These are phyloP conservation scores for Cercospora berteroae DNA, from an alignment of 2,329 filamentous ascomycete genomes.

Conservation along the genomic window DNA sequence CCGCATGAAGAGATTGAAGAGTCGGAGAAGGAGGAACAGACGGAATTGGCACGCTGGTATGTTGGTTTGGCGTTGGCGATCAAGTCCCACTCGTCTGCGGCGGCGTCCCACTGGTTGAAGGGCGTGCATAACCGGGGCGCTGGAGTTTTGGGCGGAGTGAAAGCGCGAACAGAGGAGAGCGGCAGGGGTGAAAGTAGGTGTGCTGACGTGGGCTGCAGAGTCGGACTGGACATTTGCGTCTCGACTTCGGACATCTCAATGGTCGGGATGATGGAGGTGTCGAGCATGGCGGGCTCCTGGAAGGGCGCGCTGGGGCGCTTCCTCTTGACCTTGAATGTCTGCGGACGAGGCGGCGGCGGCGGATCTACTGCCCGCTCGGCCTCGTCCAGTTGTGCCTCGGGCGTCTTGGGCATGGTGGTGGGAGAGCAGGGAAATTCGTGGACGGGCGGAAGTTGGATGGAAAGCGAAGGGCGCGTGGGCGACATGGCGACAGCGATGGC, in stretches of 20 bases:
- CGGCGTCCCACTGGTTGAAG: slow-evolving; percentile 30
- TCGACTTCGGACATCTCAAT: slow-evolving; percentile 49
- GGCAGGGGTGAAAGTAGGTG: slow-evolving; percentile 47
- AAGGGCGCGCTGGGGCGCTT: slow-evolving; percentile 39
- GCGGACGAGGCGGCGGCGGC: slow-evolving; percentile 47
- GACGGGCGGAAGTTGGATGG: slow-evolving; percentile 51
- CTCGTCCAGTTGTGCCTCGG: slow-evolving; percentile 34
- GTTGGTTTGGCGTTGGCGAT: slow-evolving; percentile 33
- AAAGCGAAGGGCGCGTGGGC: slow-evolving; percentile 47
- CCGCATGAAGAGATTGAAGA: slow-evolving; percentile 61
- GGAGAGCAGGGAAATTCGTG: slow-evolving; percentile 51
- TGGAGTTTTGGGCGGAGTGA: slow-evolving; percentile 52
- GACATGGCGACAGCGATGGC: slow-evolving; percentile 28
- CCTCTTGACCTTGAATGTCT: slow-evolving; percentile 50
- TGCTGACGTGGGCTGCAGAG: slow-evolving; percentile 32
- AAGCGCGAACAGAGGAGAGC: slow-evolving; percentile 36
- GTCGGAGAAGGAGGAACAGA: slow-evolving; percentile 59
- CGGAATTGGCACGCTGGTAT: slow-evolving; percentile 56
- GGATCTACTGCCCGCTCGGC: slow-evolving; percentile 35
- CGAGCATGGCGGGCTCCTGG: slow-evolving; percentile 25
- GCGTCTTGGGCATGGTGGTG: slow-evolving; percentile 47
- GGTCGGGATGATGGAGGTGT: slow-evolving; percentile 45
- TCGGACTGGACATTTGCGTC: slow-evolving; percentile 31
- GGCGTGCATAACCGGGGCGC: slow-evolving; percentile 32
- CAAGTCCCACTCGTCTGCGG: slow-evolving; percentile 35